These are phyloP conservation scores for Phytophthora pinifolia DNA, from an alignment of 352 stramenopile genomes.

Conservation along the genomic window DNA sequence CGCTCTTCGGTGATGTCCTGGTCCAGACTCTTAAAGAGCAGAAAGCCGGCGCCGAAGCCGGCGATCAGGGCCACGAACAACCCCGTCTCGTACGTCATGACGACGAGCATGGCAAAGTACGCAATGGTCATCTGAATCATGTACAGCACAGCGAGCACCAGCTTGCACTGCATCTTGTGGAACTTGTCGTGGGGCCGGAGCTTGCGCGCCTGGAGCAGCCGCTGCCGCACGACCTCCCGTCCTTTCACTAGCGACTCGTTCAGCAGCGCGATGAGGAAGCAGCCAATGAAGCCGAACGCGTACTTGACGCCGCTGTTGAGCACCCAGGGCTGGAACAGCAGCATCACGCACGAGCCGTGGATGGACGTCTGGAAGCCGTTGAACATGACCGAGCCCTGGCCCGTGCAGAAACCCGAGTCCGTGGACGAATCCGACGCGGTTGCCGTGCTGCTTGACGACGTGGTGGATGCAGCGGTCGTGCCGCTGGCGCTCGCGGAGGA, in stretches of 20 bases:
- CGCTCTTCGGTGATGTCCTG: constrained; percentile 69
- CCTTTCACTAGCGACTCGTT: constrained; percentile 69
- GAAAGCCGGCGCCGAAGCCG: constrained; percentile 69
- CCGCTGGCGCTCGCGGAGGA: constrained; percentile 23
- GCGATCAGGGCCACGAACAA: constrained; percentile 73
- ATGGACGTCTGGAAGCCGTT: constrained; percentile 80
- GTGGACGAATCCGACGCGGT: constrained; percentile 24
- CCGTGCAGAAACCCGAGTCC: constrained; percentile 52
- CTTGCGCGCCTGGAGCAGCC: constrained; percentile 42
- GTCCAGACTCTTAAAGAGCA: constrained; percentile 76
- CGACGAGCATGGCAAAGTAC: constrained; percentile 83
- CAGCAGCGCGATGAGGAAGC: constrained; percentile 58
- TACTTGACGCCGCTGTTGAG: constrained; percentile 77
- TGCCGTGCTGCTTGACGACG: constrained; percentile 23
- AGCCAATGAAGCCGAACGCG: constrained; percentile 65
- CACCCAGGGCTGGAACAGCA: constrained; percentile 83
- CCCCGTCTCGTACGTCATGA: constrained; percentile 82
- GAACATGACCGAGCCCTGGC: constrained; percentile 79
- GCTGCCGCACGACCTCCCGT: constrained; percentile 51
- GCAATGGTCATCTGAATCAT: constrained; percentile 83
- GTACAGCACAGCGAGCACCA: constrained; percentile 61
- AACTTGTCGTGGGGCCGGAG: constrained; percentile 42
- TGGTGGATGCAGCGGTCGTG: constrained; percentile 13
- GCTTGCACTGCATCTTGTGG: constrained; percentile 67
- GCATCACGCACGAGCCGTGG: constrained; percentile 65